These are phyloP conservation scores for Athelia sp. DNA, from an alignment of 1,284 basidiomycete genomes.

Conservation along the genomic window DNA sequence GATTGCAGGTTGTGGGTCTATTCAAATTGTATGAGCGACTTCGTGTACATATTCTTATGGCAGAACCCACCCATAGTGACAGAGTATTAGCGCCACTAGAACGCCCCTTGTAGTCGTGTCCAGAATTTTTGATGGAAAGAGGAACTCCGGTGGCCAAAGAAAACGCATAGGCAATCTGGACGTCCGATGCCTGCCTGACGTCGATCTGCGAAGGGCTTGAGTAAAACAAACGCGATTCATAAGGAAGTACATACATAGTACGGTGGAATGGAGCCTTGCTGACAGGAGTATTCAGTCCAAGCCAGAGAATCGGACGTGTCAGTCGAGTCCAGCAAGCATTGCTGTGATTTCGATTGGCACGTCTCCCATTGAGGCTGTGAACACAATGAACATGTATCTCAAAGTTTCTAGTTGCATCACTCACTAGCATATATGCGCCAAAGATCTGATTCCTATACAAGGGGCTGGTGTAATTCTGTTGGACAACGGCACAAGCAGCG, in stretches of 20 bases:
- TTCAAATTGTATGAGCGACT: background rate
- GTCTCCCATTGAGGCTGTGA: constrained; percentile 27
- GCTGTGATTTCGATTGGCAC: constrained; percentile 16
- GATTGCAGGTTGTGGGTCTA: constrained; percentile 20
- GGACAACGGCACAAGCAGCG: constrained; percentile 20
- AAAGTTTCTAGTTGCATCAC: constrained; percentile 3
- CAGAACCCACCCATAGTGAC: constrained; percentile 26
- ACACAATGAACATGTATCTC: background rate
- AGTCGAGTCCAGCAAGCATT: constrained; percentile 23
- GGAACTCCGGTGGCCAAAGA: constrained; percentile 25
- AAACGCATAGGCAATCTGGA: constrained; percentile 28
- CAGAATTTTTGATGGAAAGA: constrained; percentile 36
- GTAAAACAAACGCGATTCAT: background rate
- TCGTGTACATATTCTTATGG: no score
- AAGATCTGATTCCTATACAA: constrained; percentile 21
- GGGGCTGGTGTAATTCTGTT: constrained; percentile 23
- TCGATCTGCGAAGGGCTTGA: constrained; percentile 21
- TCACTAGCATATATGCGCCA: constrained; percentile 24
- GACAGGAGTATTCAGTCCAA: constrained; percentile 16
- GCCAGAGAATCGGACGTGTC: constrained; percentile 21
- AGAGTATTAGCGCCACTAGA: constrained; percentile 25
- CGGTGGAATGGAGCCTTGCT: constrained; percentile 23
- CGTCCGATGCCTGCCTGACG: constrained; percentile 21
- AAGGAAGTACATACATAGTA: constrained; percentile 20
- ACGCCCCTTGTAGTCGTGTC: constrained; percentile 36